Conservation (phyloP, 73 alveolate genomes). For the Blepharisma japonicum region DNA sequence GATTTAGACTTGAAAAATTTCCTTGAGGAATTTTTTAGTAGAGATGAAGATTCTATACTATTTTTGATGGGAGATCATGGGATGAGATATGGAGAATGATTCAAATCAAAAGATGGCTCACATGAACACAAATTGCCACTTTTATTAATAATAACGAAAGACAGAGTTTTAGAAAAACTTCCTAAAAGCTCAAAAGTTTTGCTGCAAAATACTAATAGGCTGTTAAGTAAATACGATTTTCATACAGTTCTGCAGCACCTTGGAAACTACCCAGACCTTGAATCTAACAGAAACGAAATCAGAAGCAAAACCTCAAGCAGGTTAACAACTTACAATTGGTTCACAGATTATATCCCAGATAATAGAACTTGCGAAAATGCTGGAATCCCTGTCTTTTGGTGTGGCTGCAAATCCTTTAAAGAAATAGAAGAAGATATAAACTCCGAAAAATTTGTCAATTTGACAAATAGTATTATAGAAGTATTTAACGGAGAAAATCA, state of each 20-base stretch:
- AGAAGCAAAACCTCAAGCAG: not conserved
- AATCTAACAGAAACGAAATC: not conserved
- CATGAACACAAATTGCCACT: constrained; percentile 24
- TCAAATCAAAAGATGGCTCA: constrained; percentile 4
- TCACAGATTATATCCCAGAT: constrained; percentile 6
- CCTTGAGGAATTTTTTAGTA: not conserved
- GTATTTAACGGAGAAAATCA: not conserved
- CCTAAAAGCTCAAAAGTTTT: not conserved
- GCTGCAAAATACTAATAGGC: not conserved
- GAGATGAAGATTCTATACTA: not conserved
- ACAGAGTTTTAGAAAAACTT: not conserved
- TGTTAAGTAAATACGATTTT: constrained; percentile 17
- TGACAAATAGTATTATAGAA: not conserved
- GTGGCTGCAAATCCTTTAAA: constrained; percentile 5
- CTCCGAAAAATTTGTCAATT: not conserved
- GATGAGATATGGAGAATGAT: constrained; percentile 20
- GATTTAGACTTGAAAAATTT: constrained; percentile 1
- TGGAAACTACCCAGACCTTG: not conserved
- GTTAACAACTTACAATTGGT: not conserved
- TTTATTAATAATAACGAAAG: not conserved
- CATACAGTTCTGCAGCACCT: not conserved
- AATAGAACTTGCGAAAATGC: constrained; percentile 7
- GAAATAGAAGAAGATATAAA: not conserved
- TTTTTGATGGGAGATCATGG: constrained; percentile 38
- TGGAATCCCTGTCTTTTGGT: constrained; percentile 21